Evolutionary conservation across 805 yeast genomes (phyloP).

Genomic region (Wickerhamiella nectarea): DNA sequence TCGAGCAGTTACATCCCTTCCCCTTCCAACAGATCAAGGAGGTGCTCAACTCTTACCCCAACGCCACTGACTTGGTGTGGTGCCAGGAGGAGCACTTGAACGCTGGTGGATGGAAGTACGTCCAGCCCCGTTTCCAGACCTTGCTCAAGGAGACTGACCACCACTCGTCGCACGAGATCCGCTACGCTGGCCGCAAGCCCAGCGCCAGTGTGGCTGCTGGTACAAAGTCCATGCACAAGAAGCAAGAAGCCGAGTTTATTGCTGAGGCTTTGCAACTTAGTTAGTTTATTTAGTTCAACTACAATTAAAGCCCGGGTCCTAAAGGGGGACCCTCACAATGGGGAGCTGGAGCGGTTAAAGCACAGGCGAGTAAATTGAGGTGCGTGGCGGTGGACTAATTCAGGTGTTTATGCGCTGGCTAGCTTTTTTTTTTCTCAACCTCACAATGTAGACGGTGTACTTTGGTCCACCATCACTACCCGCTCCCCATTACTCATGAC

Average conservation of each 20-base stretch:
- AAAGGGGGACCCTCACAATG: too few relatives aligned
- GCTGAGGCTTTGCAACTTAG: slow-evolving; percentile 44
- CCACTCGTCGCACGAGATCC: slow-evolving; percentile 42
- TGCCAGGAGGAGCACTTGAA: slow-evolving; percentile 98
- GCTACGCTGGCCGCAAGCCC: slow-evolving; percentile 97
- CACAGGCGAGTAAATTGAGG: too few relatives aligned
- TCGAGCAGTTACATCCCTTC: slow-evolving; percentile 98
- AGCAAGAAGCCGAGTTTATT: slow-evolving; percentile 81
- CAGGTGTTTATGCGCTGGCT: too few relatives aligned
- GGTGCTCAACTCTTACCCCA: slow-evolving; percentile 63
- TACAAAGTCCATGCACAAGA: slow-evolving; percentile 69
- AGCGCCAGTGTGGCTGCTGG: slow-evolving; percentile 98
- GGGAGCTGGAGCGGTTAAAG: too few relatives aligned
- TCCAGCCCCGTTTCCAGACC: slow-evolving; percentile 70
- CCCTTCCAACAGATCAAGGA: slow-evolving; percentile 91
- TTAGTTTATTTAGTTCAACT: background rate
- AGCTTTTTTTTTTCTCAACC: too few relatives aligned
- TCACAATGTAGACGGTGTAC: too few relatives aligned
- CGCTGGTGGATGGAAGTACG: slow-evolving; percentile 81
- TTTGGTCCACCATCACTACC: too few relatives aligned
- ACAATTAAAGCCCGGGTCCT: too few relatives aligned
- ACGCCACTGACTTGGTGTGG: slow-evolving; percentile 80
- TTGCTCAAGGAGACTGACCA: slow-evolving; percentile 60
- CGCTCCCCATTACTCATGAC: slow-evolving; percentile 3
- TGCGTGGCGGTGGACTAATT: too few relatives aligned